Base-by-base conservation (phyloP, 306 rosid species). In the Acacia acuminata region DNA sequence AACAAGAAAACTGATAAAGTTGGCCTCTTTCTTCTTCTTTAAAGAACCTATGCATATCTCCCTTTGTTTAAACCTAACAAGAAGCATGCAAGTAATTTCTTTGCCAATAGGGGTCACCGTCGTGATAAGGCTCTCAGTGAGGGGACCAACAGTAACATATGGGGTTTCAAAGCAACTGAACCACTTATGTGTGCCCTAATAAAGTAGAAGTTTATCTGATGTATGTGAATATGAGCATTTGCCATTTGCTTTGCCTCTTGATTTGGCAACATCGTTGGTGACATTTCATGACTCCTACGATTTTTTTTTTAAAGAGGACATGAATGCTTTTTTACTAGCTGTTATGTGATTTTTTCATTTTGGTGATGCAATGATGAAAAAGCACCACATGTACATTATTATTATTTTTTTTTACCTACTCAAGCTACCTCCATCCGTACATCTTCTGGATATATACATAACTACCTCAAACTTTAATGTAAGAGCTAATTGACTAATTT, bases 31-130 rank as follows among this genome's bases (percentile, higher is more conserved):
- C 43, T 56, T 38, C 43, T 63, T 70, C 78, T 47, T 72, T 87
- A 55, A 64, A 45, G 80, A 83, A 79, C 48, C 71, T 65, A 69
- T 32, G 8, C 22, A n/a, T 8, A 58, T 22, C 65, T 19, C 24
- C 40, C 77, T 64, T 73, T 24, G 13, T 32, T 61, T 81, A 81
- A 77, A 75, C 66, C 82, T 22, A 82, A 79, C 85, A 83, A 76
- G 79, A 82, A 77, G 88, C 81, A 83, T 83, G 84, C 68, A 78
- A 89, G 83, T 69, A 77, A 55, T 81, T 86, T 83, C 86, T 75
- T 88, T 83, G 89, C 88, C 92, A 86, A 87, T 88, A 85, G 90
- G 90, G 86, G 93, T 88, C 93, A 74, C 82, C 67, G 77, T 89
- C 93, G 24, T 53, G 83, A 77, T n/a, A 77, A 75, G 73, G 84